Evolutionary conservation across 164 flowering plant genomes (phyloP).

Genomic region (Stephania yunnanensis): DNA sequence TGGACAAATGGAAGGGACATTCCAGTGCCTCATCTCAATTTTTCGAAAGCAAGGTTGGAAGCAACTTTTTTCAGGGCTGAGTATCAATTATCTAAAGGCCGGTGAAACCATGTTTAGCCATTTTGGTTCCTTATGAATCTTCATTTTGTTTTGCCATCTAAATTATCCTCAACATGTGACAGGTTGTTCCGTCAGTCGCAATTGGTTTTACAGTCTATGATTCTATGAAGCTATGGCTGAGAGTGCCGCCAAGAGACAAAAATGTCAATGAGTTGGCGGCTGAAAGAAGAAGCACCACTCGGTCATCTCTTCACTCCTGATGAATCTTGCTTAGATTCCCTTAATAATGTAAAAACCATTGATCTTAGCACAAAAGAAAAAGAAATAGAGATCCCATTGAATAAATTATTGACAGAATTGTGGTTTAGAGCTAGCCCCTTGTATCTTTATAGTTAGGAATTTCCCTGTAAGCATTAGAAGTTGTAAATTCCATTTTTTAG

Average conservation of each 20-base stretch:
- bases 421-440: not conserved
- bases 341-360: not conserved
- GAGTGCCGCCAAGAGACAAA: slow-evolving; percentile 79
- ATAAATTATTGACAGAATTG: not conserved
- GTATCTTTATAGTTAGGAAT: not conserved
- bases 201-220: slow-evolving; percentile 96
- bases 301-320: slow-evolving; percentile 40
- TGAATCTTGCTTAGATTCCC: not conserved
- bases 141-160: not conserved
- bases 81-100: slow-evolving; percentile 91
- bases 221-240: slow-evolving; percentile 62
- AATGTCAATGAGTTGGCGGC: slow-evolving; percentile 34
- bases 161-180: slow-evolving; percentile 6
- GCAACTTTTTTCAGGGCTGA: slow-evolving; percentile 90
- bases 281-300: slow-evolving; percentile 28
- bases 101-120: not conserved
- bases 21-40: slow-evolving; percentile 57
- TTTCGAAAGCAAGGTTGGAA: slow-evolving; percentile 77
- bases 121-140: not conserved
- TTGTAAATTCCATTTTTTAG: not conserved
- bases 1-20: slow-evolving; percentile 57
- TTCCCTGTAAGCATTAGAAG: not conserved
- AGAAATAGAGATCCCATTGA: not conserved
- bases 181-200: slow-evolving; percentile 99
- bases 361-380: not conserved